Conservation (phyloP, 1,284 basidiomycete genomes). For the Porodaedalea pini region DNA sequence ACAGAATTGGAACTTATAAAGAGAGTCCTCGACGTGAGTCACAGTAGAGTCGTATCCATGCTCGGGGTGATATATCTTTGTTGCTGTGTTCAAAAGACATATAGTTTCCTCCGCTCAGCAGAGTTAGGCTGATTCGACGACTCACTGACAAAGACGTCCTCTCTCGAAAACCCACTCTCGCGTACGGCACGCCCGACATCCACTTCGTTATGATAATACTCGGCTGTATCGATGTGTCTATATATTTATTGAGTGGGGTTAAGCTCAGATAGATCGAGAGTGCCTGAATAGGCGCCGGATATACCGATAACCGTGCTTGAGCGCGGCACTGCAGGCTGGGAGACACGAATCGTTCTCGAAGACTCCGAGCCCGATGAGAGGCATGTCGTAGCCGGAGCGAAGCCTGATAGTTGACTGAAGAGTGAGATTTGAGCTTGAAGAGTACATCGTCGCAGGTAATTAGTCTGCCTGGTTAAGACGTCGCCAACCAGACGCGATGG, state of each 20-base stretch:
- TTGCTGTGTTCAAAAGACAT: constrained; percentile 33
- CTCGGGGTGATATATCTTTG: constrained; percentile 42
- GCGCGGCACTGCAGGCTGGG: constrained; percentile 38
- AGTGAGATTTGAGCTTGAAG: neutral
- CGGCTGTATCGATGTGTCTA: constrained; percentile 44
- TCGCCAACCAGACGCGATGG: neutral
- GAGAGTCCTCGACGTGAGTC: constrained; percentile 37
- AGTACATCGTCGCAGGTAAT: neutral
- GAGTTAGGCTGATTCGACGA: neutral
- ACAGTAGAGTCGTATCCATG: constrained; percentile 39
- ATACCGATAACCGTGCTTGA: constrained; percentile 45
- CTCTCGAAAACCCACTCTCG: constrained; percentile 38
- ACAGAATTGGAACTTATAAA: constrained; percentile 40
- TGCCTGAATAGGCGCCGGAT: no score
- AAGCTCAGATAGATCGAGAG: neutral
- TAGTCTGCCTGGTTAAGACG: no score
- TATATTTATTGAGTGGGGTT: neutral
- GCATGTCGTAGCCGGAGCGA: constrained; percentile 32
- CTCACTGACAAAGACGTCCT: constrained; percentile 47
- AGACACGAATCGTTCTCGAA: constrained; percentile 42
- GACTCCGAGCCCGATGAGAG: constrained; percentile 48
- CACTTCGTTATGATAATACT: constrained; percentile 52
- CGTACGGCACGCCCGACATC: constrained; percentile 45
- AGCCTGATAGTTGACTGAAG: constrained; percentile 17
- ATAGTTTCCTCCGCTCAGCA: neutral